phyloP scores from a whole-genome alignment of 352 stramenopile genomes.

The Globisporangium carolinianum region DNA sequence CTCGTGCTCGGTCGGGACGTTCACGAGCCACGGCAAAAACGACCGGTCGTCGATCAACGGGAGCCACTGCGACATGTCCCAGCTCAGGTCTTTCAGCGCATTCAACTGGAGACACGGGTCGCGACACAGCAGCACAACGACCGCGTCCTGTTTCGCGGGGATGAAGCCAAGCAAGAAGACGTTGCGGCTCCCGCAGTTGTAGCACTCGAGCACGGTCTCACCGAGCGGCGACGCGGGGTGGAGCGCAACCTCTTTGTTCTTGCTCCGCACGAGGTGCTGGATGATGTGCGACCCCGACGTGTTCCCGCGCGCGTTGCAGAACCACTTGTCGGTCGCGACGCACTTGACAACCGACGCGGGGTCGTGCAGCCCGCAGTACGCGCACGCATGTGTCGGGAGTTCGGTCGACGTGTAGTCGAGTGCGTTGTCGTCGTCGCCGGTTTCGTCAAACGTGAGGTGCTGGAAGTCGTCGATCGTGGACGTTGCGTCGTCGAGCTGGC shows the following conservation, averaged over 20 bases:
- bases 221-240: slow-evolving; percentile 95
- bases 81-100: slow-evolving; percentile 98
- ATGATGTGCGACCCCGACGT: slow-evolving; percentile 95
- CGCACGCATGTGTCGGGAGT: slow-evolving; percentile 89
- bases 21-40: slow-evolving; percentile 97
- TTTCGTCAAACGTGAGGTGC: slow-evolving; percentile 65
- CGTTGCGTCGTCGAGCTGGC: slow-evolving; percentile 21
- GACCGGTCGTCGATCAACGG: slow-evolving; percentile 96
- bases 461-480: slow-evolving; percentile 44
- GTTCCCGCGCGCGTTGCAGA: slow-evolving; percentile 96
- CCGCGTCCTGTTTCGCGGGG: slow-evolving; percentile 92
- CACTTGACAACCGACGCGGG: slow-evolving; percentile 95
- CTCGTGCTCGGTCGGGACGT: slow-evolving; percentile 88
- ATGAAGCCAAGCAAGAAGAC: slow-evolving; percentile 99
- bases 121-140: slow-evolving; percentile 97
- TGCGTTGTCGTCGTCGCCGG: slow-evolving; percentile 61
- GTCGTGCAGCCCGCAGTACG: slow-evolving; percentile 97
- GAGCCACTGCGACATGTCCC: slow-evolving; percentile 98
- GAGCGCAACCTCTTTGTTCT: slow-evolving; percentile 85
- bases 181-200: slow-evolving; percentile 98
- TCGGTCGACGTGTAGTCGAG: slow-evolving; percentile 64
- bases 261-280: slow-evolving; percentile 95
- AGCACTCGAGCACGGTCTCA: slow-evolving; percentile 98
- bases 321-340: slow-evolving; percentile 96
- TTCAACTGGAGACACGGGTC: slow-evolving; percentile 96